Base-by-base conservation (phyloP, 345 rosid species). In the Brassica rapa region DNA sequence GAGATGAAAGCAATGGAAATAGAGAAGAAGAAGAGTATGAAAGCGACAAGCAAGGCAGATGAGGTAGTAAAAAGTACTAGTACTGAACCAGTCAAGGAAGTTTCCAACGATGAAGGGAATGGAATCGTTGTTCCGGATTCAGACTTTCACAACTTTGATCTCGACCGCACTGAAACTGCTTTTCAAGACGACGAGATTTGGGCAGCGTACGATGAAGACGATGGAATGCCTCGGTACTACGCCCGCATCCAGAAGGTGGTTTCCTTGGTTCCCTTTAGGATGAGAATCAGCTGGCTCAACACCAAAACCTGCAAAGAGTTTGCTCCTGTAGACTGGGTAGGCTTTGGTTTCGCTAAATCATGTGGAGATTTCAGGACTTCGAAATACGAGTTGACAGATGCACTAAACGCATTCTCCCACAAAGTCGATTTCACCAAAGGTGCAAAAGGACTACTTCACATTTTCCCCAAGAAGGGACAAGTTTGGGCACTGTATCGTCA, bases 141-240 rank as follows among this genome's bases (percentile, higher is more conserved):
- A 12, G 98, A 93, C 81, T 93, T 96, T 79, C 93, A 96, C 82
- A 88, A 90, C 80, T 96, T 96, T 74, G 98, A 93, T 79, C 75
- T 86, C 82, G 91, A 86, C 82, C 85, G 96, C 65, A 81, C 86
- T 49, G 99, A 96, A 81, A 80, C 43, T 64, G 87, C 92, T 37
- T 93, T 96, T 74, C 83, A 65, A 63, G 93, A 82, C 4, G 94
- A 91, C 75, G 92, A 95, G 81, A 90, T 95, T 37, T 96, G 99
- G 99, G 99, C 98, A 72, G 98, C 96, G 4, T 96, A 96, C 79
- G 99, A 93, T 23, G 88, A 88, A 70, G 88, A 86, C 33, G 98
- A 93, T 76, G 98, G 97, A 35, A 91, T 96, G 99, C 99, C 99
- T 63, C 92, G 99, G 43, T 93, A 82, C 72, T 95, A 93, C 82